A percentile compares a stretch with the other conserved stretches of the same genome.
These are phyloP conservation scores for Closterium sp. DNA, from an alignment of 139 green algal species.

Conservation along the genomic window DNA sequence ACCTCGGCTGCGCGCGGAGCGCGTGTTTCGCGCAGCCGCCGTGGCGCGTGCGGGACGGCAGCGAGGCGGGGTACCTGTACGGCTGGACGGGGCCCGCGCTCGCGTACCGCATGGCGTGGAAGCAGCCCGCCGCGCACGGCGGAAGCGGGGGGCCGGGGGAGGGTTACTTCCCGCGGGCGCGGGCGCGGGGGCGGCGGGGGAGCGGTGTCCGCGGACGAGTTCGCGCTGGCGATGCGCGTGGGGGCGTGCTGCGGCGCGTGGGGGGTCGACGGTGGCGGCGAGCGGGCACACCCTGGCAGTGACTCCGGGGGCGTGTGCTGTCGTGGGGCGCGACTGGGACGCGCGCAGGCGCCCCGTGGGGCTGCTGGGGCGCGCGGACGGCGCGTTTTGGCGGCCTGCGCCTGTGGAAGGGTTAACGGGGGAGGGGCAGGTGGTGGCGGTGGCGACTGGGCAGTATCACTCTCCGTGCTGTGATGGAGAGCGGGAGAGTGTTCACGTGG, in stretches of 20 bases:
- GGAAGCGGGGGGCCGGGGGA: background rate
- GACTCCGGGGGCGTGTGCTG: constrained; percentile 7
- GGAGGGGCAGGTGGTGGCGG: constrained; percentile 14
- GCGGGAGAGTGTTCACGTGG: constrained; percentile 40
- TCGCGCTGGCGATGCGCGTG: background rate
- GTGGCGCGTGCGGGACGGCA: background rate
- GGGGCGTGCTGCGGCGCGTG: constrained; percentile 8
- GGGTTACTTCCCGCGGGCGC: too few species aligned
- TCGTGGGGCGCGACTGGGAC: constrained; percentile 28
- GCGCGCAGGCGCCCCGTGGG: background rate
- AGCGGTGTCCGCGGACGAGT: background rate
- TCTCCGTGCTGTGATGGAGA: constrained; percentile 35
- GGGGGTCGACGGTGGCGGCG: background rate
- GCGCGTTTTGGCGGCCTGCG: background rate
- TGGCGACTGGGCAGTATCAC: constrained; percentile 35
- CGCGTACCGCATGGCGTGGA: constrained; percentile 12
- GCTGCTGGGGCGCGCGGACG: constrained; percentile 15
- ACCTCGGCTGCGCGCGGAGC: too few species aligned
- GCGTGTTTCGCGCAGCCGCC: background rate
- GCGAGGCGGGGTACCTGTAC: constrained; percentile 17
- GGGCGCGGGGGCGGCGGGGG: too few species aligned
- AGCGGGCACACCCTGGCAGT: constrained; percentile 27
- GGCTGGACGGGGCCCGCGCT: constrained; percentile 5
- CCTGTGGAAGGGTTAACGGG: constrained; percentile 1
- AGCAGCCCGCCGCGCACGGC: background rate